phyloP scores from a whole-genome alignment of 768 basidiomycete species.

The Rhizopogon vesiculosus region DNA sequence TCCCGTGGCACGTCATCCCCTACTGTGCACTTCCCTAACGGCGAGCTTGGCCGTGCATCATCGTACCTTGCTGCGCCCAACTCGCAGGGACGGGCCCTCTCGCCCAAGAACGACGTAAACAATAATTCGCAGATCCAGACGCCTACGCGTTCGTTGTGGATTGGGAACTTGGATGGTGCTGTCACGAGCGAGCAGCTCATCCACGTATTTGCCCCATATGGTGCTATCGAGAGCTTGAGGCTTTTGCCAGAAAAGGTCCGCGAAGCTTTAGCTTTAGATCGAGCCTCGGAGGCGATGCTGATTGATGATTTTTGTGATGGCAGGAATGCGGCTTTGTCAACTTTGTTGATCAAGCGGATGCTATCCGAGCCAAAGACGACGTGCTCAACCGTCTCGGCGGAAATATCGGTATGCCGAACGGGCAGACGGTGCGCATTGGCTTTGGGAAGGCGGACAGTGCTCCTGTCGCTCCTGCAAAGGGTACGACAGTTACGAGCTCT shows the following conservation, averaged over 20 bases:
- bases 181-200: slow-evolving; percentile 94
- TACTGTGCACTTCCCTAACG: slow-evolving; percentile 68
- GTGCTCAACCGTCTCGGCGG: slow-evolving; percentile 94
- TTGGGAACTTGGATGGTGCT: slow-evolving; percentile 94
- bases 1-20: slow-evolving; percentile 39
- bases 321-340: slow-evolving; percentile 99
- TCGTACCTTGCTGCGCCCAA: slow-evolving; percentile 68
- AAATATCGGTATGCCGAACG: slow-evolving; percentile 90
- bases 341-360: slow-evolving; percentile 92
- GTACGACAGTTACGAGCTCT: slow-evolving; percentile 55
- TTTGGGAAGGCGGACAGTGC: slow-evolving; percentile 98
- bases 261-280: background rate
- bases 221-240: slow-evolving; percentile 93
- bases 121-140: slow-evolving; percentile 77
- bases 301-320: slow-evolving; percentile 4
- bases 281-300: slow-evolving; percentile 9
- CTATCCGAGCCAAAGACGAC: slow-evolving; percentile 97
- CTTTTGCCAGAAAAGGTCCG: slow-evolving; percentile 94
- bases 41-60: slow-evolving; percentile 54
- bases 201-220: slow-evolving; percentile 93
- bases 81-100: slow-evolving; percentile 69
- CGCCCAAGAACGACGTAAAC: slow-evolving; percentile 69
- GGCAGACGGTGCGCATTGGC: slow-evolving; percentile 94
- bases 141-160: slow-evolving; percentile 96
- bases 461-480: slow-evolving; percentile 84